phyloP scores from a whole-genome alignment of 176 grass and related monocot genomes.

The Zea mays region DNA sequence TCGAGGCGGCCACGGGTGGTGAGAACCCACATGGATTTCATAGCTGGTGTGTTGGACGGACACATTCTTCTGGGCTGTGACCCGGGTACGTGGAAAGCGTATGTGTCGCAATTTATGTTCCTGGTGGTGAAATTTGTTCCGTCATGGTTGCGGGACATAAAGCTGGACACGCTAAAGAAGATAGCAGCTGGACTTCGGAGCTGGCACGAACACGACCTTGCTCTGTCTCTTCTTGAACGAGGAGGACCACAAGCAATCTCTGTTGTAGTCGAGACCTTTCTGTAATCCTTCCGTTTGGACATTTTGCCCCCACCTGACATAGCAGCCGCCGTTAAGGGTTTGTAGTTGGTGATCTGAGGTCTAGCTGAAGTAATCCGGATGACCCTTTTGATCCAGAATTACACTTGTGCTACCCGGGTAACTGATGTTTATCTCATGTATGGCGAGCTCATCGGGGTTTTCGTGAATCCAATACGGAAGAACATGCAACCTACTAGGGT shows the following conservation, averaged over 20 bases:
- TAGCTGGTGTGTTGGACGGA: conserved; percentile 72
- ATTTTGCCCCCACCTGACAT: conserved; percentile 3
- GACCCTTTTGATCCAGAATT: neutral
- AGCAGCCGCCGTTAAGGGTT: neutral
- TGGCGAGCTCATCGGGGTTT: neutral
- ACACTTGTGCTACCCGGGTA: neutral
- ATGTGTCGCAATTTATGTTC: conserved; percentile 70
- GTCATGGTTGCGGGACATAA: conserved; percentile 70
- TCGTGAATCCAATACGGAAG: neutral
- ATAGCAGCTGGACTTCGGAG: conserved; percentile 62
- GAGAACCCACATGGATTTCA: conserved; percentile 89
- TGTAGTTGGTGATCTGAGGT: neutral
- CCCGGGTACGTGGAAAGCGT: conserved; percentile 80
- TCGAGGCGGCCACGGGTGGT: conserved; percentile 72
- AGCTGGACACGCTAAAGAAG: conserved; percentile 67
- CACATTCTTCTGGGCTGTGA: conserved; percentile 82
- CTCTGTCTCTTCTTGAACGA: conserved; percentile 71
- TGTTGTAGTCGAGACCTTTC: conserved; percentile 51
- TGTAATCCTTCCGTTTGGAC: conserved; percentile 23
- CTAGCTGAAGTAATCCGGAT: neutral
- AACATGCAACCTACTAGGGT: neutral
- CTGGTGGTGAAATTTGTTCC: conserved; percentile 85
- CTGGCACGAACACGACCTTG: conserved; percentile 80
- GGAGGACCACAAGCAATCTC: conserved; percentile 57
- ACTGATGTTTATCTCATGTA: neutral